phyloP scores from a whole-genome alignment of 2,329 filamentous ascomycete species.

The Didymella lethalis region DNA sequence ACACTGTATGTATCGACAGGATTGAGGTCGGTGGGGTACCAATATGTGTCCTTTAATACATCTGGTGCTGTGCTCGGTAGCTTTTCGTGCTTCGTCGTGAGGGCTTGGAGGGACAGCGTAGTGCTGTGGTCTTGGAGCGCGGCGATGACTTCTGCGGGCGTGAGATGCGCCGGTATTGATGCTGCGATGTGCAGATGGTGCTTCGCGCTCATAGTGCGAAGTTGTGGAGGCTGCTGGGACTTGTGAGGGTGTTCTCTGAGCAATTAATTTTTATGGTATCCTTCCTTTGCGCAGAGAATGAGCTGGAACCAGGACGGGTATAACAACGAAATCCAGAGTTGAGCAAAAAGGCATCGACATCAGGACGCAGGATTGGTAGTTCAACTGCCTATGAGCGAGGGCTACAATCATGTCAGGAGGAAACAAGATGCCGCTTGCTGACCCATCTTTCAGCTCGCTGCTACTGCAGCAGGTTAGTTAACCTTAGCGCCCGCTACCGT shows the following conservation, averaged over 20 bases:
- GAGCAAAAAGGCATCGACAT: too few species aligned
- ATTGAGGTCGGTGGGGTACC: slow-evolving; percentile 43
- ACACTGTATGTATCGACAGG: slow-evolving; percentile 42
- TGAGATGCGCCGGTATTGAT: slow-evolving; percentile 39
- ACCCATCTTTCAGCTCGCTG: slow-evolving; percentile 15
- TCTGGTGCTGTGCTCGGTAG: slow-evolving; percentile 33
- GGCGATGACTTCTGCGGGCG: slow-evolving; percentile 36
- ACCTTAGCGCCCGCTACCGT: slow-evolving; percentile 2
- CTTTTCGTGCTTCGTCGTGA: slow-evolving; percentile 41
- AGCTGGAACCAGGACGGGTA: too few species aligned
- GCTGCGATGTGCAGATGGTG: slow-evolving; percentile 44
- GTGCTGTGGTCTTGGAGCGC: slow-evolving; percentile 49
- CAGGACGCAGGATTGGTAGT: too few species aligned
- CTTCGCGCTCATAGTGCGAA: slow-evolving; percentile 36
- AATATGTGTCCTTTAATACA: slow-evolving; percentile 46
- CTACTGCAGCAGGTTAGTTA: slow-evolving; percentile 2
- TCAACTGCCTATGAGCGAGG: too few species aligned
- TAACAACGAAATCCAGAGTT: too few species aligned
- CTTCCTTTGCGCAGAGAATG: not conserved
- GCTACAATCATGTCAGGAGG: too few species aligned
- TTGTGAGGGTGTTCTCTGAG: not conserved
- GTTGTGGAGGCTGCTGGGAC: not conserved
- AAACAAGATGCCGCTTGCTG: slow-evolving; percentile 6
- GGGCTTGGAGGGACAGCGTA: slow-evolving; percentile 44
- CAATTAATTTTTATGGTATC: not conserved